phyloP scores from a whole-genome alignment of 495 filamentous ascomycete genomes.

The Neurospora sp. region DNA sequence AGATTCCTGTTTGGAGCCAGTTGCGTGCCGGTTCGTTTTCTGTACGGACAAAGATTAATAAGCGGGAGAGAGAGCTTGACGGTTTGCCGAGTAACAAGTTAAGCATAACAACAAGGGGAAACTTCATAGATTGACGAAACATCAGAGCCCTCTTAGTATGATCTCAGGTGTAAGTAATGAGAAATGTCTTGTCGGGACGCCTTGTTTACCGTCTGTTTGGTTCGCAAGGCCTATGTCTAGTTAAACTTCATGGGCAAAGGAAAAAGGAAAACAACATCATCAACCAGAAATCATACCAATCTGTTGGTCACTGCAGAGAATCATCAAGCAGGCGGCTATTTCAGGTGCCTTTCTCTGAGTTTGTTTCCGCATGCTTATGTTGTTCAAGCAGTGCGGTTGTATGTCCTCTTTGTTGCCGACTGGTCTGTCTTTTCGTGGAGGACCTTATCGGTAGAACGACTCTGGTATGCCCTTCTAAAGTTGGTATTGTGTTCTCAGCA shows the following conservation, averaged over 20 bases:
- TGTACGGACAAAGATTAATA: background rate
- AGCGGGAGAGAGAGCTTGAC: background rate
- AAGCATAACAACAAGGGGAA: background rate
- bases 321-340: background rate
- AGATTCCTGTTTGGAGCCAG: background rate
- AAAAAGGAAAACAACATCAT: background rate
- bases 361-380: background rate
- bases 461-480: background rate
- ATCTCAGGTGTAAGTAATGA: background rate
- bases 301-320: background rate
- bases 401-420: background rate
- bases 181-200: background rate
- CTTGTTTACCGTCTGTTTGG: background rate
- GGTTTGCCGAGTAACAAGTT: background rate
- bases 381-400: background rate
- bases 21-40: background rate
- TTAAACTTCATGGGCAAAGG: background rate
- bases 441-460: background rate
- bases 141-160: background rate
- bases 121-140: background rate
- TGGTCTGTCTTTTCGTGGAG: background rate
- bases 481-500: background rate
- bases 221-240: background rate
- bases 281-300: background rate
- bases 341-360: background rate